Evolutionary conservation across 306 rosid genomes (phyloP).

Genomic region (Bauhinia variegata): DNA sequence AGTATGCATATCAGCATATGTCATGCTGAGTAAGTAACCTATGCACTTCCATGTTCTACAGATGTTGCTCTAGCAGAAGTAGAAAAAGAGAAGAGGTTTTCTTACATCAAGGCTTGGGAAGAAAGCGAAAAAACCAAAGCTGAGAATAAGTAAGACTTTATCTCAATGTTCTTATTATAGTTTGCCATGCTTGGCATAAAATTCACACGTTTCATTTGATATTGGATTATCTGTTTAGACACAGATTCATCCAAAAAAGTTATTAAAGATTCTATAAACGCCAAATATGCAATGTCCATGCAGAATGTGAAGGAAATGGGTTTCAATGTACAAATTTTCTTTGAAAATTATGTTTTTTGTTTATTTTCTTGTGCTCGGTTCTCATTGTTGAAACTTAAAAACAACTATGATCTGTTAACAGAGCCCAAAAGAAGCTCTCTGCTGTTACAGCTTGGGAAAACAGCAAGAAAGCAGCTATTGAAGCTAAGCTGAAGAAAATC

Average conservation of each 20-base stretch:
- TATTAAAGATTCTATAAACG: no score
- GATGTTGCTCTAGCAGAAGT: constrained; percentile 84
- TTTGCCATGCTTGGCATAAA: no score
- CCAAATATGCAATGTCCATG: no score
- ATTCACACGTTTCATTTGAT: no score
- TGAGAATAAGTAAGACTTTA: constrained; percentile 73
- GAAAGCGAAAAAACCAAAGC: constrained; percentile 86
- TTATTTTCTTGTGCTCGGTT: not conserved
- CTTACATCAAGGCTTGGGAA: constrained; percentile 94
- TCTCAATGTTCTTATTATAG: not conserved
- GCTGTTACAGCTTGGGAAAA: constrained; percentile 88
- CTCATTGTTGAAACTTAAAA: not conserved
- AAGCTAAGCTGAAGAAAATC: constrained; percentile 71
- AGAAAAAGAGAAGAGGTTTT: constrained; percentile 71
- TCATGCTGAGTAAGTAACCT: constrained; percentile 8
- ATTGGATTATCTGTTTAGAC: no score
- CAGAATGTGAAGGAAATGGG: no score
- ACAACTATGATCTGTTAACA: constrained; percentile 42
- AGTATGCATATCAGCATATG: no score
- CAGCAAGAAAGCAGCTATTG: constrained; percentile 78
- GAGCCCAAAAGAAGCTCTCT: constrained; percentile 80
- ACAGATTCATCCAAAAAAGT: no score
- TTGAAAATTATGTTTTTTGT: no score
- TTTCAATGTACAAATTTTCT: no score
- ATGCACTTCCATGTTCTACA: constrained; percentile 40